These are phyloP conservation scores for Daldinia grandis DNA, from an alignment of 495 filamentous ascomycete species.

Conservation along the genomic window DNA sequence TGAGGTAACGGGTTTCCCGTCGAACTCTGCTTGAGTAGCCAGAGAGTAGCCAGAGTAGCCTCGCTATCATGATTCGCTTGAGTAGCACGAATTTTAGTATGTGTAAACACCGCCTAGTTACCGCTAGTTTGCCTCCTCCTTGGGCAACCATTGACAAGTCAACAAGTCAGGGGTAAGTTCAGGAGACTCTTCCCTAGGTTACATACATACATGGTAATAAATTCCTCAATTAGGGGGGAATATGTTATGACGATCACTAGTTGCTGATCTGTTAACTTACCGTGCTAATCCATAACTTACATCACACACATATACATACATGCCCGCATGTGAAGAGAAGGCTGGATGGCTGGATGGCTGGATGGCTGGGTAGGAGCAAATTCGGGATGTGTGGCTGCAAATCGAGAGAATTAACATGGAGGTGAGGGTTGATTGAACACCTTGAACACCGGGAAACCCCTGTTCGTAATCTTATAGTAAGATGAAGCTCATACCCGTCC, in stretches of 20 bases:
- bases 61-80: conserved; percentile 22
- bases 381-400: conserved; percentile 23
- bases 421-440: conserved; percentile 32
- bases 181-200: conserved; percentile 22
- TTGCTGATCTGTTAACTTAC: conserved; percentile 14
- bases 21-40: conserved; percentile 16
- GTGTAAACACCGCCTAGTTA: conserved; percentile 26
- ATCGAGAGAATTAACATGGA: conserved; percentile 21
- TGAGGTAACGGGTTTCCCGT: conserved; percentile 13
- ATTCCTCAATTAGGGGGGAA: conserved; percentile 23
- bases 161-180: conserved; percentile 38
- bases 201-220: not conserved
- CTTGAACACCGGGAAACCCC: conserved; percentile 35
- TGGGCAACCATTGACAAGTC: conserved; percentile 13
- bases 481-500: conserved; percentile 42
- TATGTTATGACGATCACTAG: conserved; percentile 31
- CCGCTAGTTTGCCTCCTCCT: conserved; percentile 34
- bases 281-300: conserved; percentile 29
- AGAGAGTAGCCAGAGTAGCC: conserved; percentile 9
- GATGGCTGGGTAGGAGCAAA: conserved; percentile 26
- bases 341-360: not conserved
- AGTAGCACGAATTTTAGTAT: conserved; percentile 16
- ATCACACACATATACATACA: conserved; percentile 15
- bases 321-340: conserved; percentile 33
- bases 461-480: conserved; percentile 41